Evolutionary conservation across 352 stramenopile species (phyloP).

Genomic region (Poterioochromonas sp.): DNA sequence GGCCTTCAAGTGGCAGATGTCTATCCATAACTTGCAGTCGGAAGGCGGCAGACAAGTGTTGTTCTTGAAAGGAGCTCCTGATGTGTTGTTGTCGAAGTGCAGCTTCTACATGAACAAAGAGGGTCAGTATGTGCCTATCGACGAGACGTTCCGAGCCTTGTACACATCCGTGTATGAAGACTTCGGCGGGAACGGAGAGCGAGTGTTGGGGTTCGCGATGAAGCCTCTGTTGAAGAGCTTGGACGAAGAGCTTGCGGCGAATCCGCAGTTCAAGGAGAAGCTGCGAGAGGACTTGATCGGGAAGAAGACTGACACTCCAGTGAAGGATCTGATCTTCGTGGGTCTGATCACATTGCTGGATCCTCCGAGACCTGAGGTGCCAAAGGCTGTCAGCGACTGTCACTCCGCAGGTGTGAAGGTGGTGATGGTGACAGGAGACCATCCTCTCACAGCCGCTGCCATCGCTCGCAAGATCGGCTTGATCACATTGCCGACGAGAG

Average conservation of each 20-base stretch:
- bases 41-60: conserved; percentile 47
- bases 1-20: conserved; percentile 63
- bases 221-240: conserved; percentile 35
- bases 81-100: conserved; percentile 91
- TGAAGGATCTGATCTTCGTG: conserved; percentile 29
- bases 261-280: conserved; percentile 1
- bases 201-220: conserved; percentile 38
- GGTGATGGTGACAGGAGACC: conserved; percentile 82
- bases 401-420: conserved; percentile 75
- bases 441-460: conserved; percentile 71
- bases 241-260: neutral
- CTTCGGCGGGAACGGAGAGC: conserved; percentile 40
- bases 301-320: neutral
- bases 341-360: conserved; percentile 75
- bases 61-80: conserved; percentile 92
- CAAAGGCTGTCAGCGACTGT: conserved; percentile 64
- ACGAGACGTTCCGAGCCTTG: conserved; percentile 45
- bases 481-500: neutral
- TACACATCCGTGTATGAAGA: conserved; percentile 55
- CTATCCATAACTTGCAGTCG: conserved; percentile 16
- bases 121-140: conserved; percentile 51
- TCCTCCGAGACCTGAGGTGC: conserved; percentile 67
- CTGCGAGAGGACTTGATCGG: neutral
- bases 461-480: conserved; percentile 75
- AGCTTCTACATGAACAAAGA: conserved; percentile 61